Base-by-base conservation (phyloP, 176 grass and related monocot genomes). In the Avena eriantha region DNA sequence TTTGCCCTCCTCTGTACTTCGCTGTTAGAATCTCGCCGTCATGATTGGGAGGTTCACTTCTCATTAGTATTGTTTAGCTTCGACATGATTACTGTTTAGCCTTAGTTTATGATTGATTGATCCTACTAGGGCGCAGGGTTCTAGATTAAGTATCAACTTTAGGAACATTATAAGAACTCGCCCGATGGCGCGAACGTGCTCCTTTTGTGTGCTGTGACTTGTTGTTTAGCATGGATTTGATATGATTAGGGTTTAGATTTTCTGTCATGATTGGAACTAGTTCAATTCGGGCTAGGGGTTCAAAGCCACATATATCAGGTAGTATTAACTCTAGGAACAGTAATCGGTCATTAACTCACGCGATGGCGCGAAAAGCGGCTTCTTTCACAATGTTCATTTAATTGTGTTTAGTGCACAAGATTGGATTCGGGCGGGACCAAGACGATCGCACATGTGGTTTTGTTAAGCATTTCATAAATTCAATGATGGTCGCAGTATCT, bases 401-500 rank as follows among this genome's bases (percentile, higher is more conserved):
- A 36, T 60, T 61, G 26, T 81, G 14, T 45, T 54, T 31, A 24
- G 1, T 23, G 5, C 34, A 57, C 17, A n/a, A 75, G 22, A 13
- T n/a, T 68, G 48, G 17, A 67, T 68, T 76, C 67, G 3, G 3
- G 45, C 46, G 17, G 33, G 45, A 43, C 31, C 8, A 4, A n/a
- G 3, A 55, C 3, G 4, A 29, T 21, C 36, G 24, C 12, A 48
- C 0, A 0, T 75, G 34, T 46, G 8, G 24, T n/a, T 11, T 46
- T 76, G n/a, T 51, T 6, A 8, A 76, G 55, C 17, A 82, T 83
- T 83, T 49, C 61, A 18, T 34, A 14, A 56, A 21, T 55, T 31
- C 34, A 36, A 35, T 31, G 0, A 23, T 56, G 58, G 11, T 8
- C 33, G 15, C 76, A 65, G 19, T 58, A 22, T 69, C 22, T 39